Base-by-base conservation (phyloP, 257 asterid species). In the Solanum chilense region DNA sequence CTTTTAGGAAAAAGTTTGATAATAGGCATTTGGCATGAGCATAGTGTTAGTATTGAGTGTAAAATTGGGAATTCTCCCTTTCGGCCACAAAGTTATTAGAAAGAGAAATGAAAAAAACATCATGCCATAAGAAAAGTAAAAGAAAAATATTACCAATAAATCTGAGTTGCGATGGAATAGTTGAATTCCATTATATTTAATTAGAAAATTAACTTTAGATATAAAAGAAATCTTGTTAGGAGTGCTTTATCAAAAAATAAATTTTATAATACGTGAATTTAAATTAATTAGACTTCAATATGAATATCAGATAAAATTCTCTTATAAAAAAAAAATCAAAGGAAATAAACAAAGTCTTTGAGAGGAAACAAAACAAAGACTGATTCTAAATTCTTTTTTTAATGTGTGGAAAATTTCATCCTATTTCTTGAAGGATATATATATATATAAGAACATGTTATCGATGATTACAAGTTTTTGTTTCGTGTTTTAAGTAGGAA, bases 11-110 rank as follows among this genome's bases (percentile, higher is more conserved):
- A 39, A 75, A 12, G 82, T 1, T 76, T n/a, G 83, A n/a, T 12
- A 13, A 13, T 76, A 3, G 82, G 82, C 56, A 75, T 42, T 42
- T 13, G 60, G 37, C 37, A 76, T 41, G 83, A 76, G 13, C 60
- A 42, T 76, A 77, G 60, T 8, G 64, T 44, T 76, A 77, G 60
- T 8, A 62, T 44, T 73, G 80, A 21, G 52, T 75, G 31, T 41
- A 25, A 15, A 15, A 78, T 44, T 45, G 39, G 39, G 15, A 45
- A 44, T 44, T 71, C 23, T 25, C 16, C 84, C 62, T 78, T 78
- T 78, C 84, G 66, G 84, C 64, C 21, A 78, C 27, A 78, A 42
- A 45, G 84, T 27, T 52, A 78, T 25, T 45, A 27, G 41, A 25
- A 16, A 1, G 9, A 27, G 41, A 45, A 78, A 78, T 25, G 42